Base-by-base conservation (phyloP, 306 rosid species). In the Leucaena leucocephala region DNA sequence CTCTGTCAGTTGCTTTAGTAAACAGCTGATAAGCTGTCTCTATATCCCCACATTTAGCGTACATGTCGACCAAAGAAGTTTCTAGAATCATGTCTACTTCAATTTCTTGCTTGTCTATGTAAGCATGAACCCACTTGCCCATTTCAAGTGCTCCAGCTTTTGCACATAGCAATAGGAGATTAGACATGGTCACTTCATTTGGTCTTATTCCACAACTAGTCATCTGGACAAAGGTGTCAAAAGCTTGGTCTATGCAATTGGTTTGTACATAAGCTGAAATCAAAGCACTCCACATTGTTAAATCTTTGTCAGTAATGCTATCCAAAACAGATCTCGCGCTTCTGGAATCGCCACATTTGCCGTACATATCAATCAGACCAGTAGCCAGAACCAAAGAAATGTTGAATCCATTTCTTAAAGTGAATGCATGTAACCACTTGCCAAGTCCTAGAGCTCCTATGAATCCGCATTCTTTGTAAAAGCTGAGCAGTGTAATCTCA, bases 41-140 rank as follows among this genome's bases (percentile, higher is more conserved):
- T 61, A 92, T 78, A 76, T 88, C 94, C 43, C 97, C 94, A 82
- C 93, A 92, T 75, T 90, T 92, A 2, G 90, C 91, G 17, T 92
- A 92, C 94, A 92, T 88, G 87, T 92, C 84, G 9, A 92, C 72
- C 44, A 92, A 71, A 45, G 97, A 82, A 1, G 97, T 90, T 80
- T 50, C 21, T 14, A 92, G 77, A 58, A 85, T 49, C 70, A 77
- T 21, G 48, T 90, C 94, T 19, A 54, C 82, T 77, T 81, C 83
- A 16, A 87, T 68, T 27, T 81, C 75, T n/a, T 84, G 88, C 69
- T 70, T 87, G 78, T 72, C 74, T 59, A 90, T 88, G 85, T 87
- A 90, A 42, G 88, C 82, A 86, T 92, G 94, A 82, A 86, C 63
- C 94, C 92, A 90, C 84, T 71, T 88, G 5, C 97, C 97, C 78